Base-by-base conservation (phyloP, 345 rosid species). In the Euphorbia peplus region DNA sequence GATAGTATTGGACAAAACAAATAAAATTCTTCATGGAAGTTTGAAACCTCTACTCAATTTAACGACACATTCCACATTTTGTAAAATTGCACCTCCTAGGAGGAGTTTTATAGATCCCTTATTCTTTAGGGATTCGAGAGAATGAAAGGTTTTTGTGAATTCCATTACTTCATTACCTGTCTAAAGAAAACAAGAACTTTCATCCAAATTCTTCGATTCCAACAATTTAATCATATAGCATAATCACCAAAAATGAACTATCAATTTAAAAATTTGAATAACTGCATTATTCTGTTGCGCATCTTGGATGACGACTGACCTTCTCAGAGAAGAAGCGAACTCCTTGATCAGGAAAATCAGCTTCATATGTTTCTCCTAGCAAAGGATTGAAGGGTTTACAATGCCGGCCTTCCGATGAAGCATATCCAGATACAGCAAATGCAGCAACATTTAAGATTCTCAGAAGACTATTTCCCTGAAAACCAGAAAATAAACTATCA, bases 321-420 rank as follows among this genome's bases (percentile, higher is more conserved):
- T 93, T 93, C 77, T 93, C 98, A 12, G 98, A 91, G 84, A 93
- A 91, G 88, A 93, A 93, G 32, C 87, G 91, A 63, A 93, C 80
- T 70, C 97, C 98, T 75, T 75, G 85, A 60, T 93, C 98, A 53
- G 93, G 95, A 83, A 70, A 93, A 74, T 93, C 95, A 21, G 97
- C 98, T 83, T 91, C 98, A 68, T 86, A 93, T 37, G 98, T 93
- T 85, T 93, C 98, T 78, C 98, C 98, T 25, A 93, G 84, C 72
- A 93, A 80, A 78, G 97, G 98, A 69, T 93, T 93, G 70, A 93
- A 95, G n/a, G 99, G 99, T 83, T 95, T 95, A 78, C 99, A 91
- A 39, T 88, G 95, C 25, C 99, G 85, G 46, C 98, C 93, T 77
- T 91, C 92, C 19, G 99, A 84, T 44, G 97, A 91, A 74, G 98